Conservation (phyloP, 2,329 filamentous ascomycete species). For the Botrytis medusae region DNA sequence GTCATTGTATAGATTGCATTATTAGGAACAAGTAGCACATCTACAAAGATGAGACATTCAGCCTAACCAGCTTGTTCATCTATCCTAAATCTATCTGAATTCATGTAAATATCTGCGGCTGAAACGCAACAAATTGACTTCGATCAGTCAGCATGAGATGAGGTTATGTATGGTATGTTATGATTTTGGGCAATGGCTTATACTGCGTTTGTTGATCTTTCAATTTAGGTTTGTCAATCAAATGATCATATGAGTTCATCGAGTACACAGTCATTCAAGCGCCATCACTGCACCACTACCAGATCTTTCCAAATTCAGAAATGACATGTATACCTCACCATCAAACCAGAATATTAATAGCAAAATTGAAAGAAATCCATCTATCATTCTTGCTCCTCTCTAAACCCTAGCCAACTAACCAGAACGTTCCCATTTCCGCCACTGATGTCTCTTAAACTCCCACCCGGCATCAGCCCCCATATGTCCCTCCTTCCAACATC, state of each 20-base stretch:
- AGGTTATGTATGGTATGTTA: neutral
- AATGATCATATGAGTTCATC: neutral
- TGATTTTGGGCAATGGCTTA: neutral
- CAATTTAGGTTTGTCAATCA: neutral
- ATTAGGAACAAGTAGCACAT: neutral
- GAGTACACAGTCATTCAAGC: neutral
- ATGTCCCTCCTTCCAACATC: conserved; percentile 83
- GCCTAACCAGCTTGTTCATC: neutral
- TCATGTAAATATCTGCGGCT: neutral
- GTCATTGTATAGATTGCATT: neutral
- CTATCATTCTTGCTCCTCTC: too few relatives aligned
- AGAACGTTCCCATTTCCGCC: conserved; percentile 55
- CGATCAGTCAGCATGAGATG: neutral
- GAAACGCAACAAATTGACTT: neutral
- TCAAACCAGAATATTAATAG: neutral
- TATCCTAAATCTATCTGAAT: neutral
- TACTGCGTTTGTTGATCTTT: neutral
- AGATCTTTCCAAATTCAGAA: neutral
- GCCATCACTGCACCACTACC: neutral
- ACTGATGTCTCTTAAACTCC: conserved; percentile 69
- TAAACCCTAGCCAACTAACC: conserved; percentile 20
- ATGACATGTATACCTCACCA: neutral
- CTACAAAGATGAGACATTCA: neutral
- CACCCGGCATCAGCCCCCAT: conserved; percentile 65
- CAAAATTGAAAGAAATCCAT: neutral